Evolutionary conservation across 2,329 filamentous ascomycete genomes (phyloP), one percentile per base, ranked within the genome.

Genomic region (Cladophialophora immunda): DNA sequence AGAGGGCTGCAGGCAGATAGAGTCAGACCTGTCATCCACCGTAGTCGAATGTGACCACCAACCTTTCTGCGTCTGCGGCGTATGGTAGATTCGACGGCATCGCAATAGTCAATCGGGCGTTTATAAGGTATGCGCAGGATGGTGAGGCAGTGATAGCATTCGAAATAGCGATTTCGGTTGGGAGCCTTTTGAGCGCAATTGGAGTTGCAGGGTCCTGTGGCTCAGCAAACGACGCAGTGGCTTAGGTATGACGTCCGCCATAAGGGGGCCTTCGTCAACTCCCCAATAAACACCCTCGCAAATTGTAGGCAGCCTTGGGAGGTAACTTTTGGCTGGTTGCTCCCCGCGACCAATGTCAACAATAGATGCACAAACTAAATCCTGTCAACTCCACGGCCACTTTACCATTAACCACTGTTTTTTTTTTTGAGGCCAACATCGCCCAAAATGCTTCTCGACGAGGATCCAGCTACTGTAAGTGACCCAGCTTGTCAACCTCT

Each of bases 31-130:
- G 29, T 25, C 50, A 58, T 58, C 57, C 9, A 1, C 62, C 34
- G 45, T 29, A n/a, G n/a, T 15, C 9, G 19, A n/a, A 17, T 32
- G n/a, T 36, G 9, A 32, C 3, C 17, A 79, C 83, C 72, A 76
- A 94, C 92, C 92, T 97, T 84, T 99, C 95, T 75, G 95, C 95
- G 82, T 99, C 95, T 73, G 96, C 93, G 76, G 95, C 95, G 85
- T 98, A 95, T 98, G 81, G 83, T 69, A 85, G 78, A 74, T 83
- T 82, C 63, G 82, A 81, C 61, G 74, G 77, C 79, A 83, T 83
- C 32, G 62, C 64, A 60, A 65, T 17, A 27, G 15, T 27, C 36
- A 38, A 22, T 22, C 17, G 11, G 30, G 19, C 9, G 22, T n/a
- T 3, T 50, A 50, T 4, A 25, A 50, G 27, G 25, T 27, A 32